Conservation (phyloP, 768 basidiomycete genomes). For the Panellus pusillus region DNA sequence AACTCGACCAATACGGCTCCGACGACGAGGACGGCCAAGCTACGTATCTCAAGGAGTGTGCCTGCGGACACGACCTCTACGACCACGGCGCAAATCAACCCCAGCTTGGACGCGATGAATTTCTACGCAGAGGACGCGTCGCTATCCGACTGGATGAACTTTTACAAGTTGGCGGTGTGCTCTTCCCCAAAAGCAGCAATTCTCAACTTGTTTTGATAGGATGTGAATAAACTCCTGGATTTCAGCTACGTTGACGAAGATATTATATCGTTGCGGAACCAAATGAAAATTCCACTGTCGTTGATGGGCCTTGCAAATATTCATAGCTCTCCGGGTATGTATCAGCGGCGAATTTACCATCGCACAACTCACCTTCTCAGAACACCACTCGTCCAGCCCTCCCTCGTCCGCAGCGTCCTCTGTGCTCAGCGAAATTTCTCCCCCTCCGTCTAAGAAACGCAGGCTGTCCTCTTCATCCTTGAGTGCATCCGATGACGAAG, state of each 20-base stretch:
- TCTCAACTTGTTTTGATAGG: constrained; percentile 41
- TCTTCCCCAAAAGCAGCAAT: too few relatives aligned
- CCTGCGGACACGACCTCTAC: constrained; percentile 65
- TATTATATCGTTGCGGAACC: constrained; percentile 66
- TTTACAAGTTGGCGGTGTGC: constrained; percentile 58
- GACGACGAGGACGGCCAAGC: constrained; percentile 61
- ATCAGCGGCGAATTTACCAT: neutral
- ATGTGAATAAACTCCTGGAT: constrained; percentile 73
- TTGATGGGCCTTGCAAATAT: constrained; percentile 47
- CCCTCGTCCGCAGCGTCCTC: constrained; percentile 51
- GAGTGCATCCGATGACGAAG: constrained; percentile 56
- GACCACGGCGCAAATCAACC: constrained; percentile 68
- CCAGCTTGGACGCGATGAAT: constrained; percentile 59
- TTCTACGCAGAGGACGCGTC: constrained; percentile 68
- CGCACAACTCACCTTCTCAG: constrained; percentile 22
- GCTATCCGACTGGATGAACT: constrained; percentile 82
- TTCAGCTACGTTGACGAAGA: constrained; percentile 75
- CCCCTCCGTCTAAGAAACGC: constrained; percentile 50
- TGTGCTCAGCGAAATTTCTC: constrained; percentile 47
- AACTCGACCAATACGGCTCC: constrained; percentile 66
- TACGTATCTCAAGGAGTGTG: constrained; percentile 59
- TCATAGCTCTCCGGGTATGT: constrained; percentile 54
- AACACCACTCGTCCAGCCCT: constrained; percentile 31
- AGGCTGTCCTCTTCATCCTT: constrained; percentile 48
- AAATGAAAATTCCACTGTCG: constrained; percentile 60